phyloP scores from a whole-genome alignment of 148 eudicot genomes.

The Chenopodium album region DNA sequence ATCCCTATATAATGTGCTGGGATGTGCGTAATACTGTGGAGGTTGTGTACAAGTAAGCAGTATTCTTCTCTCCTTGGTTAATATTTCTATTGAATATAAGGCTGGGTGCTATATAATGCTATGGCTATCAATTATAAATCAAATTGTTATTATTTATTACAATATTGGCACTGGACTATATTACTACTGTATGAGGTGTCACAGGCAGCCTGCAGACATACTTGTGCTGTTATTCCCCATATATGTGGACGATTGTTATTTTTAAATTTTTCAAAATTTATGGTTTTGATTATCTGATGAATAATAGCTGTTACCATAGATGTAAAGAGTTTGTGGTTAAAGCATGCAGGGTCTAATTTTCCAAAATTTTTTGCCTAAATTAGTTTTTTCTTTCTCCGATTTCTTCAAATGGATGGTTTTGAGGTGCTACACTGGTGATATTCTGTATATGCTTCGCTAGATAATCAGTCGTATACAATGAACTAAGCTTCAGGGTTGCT shows the following conservation, averaged over 20 bases:
- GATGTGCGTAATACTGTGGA: constrained; percentile 94
- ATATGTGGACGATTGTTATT: neutral
- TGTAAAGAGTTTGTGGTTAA: neutral
- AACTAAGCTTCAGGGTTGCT: neutral
- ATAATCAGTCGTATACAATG: neutral
- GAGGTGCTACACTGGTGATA: neutral
- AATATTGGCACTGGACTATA: neutral
- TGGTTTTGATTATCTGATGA: neutral
- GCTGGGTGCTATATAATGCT: neutral
- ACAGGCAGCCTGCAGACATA: neutral
- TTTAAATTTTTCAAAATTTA: neutral
- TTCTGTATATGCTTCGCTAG: neutral
- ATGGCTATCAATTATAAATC: neutral
- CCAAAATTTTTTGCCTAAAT: neutral
- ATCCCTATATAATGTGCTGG: constrained; percentile 98
- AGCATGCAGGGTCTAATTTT: neutral
- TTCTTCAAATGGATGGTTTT: neutral
- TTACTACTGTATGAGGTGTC: neutral
- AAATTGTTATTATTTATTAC: neutral
- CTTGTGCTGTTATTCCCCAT: neutral
- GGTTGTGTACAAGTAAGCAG: constrained; percentile 83
- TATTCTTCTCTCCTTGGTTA: neutral
- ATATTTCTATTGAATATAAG: neutral
- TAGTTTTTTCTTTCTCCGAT: neutral
- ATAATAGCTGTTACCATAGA: neutral